Evolutionary conservation across 208 protist species (phyloP).

Genomic region (Willaertia magna): DNA sequence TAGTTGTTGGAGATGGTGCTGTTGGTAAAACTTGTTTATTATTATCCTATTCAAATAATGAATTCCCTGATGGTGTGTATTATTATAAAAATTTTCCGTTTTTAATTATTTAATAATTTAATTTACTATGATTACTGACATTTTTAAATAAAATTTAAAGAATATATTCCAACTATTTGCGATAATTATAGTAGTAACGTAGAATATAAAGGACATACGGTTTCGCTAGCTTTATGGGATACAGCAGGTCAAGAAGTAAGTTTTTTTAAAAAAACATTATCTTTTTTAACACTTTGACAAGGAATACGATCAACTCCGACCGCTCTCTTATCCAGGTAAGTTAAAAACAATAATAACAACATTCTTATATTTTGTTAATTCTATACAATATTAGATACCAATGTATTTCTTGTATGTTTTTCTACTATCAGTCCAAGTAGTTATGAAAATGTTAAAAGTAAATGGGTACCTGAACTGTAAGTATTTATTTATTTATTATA

Average conservation of each 20-base stretch:
- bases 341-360: no score
- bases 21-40: conserved; percentile 27
- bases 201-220: conserved; percentile 43
- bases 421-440: conserved; percentile 41
- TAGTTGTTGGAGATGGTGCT: conserved; percentile 29
- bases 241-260: conserved; percentile 52
- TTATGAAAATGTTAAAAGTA: conserved; percentile 43
- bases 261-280: no score
- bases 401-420: conserved; percentile 68
- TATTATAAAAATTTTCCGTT: no score
- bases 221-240: conserved; percentile 46
- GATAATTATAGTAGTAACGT: conserved; percentile 67
- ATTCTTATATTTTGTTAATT: no score
- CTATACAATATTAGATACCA: no score
- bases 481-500: no score
- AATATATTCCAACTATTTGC: conserved; percentile 54
- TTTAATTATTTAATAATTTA: no score
- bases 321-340: conserved; percentile 67
- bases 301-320: conserved; percentile 76
- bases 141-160: neutral
- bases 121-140: no score
- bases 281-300: no score
- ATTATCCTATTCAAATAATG: conserved; percentile 25
- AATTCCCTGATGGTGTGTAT: conserved; percentile 21
- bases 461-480: conserved; percentile 23